Conservation (phyloP, 75 land plant species). For the Cryptomeria japonica region DNA sequence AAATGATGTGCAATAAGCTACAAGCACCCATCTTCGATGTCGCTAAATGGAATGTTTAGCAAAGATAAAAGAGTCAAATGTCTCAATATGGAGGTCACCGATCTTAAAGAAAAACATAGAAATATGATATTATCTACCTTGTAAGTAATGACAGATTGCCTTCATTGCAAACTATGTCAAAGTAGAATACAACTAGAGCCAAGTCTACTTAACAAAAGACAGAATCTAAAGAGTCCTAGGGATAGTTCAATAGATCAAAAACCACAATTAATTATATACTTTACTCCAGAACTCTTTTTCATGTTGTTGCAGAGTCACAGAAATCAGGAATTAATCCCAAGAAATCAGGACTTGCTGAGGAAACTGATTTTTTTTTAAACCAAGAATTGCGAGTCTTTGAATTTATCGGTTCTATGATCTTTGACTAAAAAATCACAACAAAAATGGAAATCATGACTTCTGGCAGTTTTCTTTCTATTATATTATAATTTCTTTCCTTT, state of each 20-base stretch:
- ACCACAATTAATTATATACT: too few species aligned
- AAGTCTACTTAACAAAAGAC: not conserved
- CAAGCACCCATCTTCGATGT: not conserved
- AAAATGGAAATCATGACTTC: too few species aligned
- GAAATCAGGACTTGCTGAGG: too few species aligned
- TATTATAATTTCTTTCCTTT: too few species aligned
- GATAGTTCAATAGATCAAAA: not conserved
- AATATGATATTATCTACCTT: not conserved
- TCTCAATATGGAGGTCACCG: not conserved
- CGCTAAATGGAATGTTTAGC: not conserved
- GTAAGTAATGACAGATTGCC: not conserved
- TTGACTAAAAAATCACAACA: too few species aligned
- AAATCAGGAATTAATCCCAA: too few species aligned
- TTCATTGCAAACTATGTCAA: not conserved
- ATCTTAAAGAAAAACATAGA: not conserved
- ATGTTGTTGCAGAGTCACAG: too few species aligned
- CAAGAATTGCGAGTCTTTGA: too few species aligned
- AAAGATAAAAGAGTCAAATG: not conserved
- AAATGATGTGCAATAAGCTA: not conserved
- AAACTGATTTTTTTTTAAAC: too few species aligned
- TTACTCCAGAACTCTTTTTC: not conserved
- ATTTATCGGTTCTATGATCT: too few species aligned
- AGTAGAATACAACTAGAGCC: not conserved
- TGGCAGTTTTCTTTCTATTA: too few species aligned
- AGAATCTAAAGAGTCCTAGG: not conserved